Evolutionary conservation across 78 protist species (phyloP).

Genomic region (Dictyostelium purpureum): DNA sequence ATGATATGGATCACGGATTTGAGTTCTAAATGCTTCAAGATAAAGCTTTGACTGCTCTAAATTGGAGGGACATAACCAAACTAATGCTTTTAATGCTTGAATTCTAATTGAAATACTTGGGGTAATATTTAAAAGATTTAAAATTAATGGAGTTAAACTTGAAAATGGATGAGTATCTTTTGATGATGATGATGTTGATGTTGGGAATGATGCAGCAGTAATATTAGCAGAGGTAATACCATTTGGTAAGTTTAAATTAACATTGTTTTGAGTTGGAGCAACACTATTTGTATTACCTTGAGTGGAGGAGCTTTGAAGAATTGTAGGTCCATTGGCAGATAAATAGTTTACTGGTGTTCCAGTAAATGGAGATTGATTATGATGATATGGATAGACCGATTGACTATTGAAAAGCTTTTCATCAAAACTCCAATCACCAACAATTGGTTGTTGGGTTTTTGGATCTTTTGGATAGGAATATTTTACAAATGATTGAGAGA

Average conservation of each 20-base stretch:
- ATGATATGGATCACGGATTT: constrained; percentile 48
- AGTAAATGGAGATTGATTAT: background rate
- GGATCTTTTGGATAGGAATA: constrained; percentile 38
- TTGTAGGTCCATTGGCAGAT: no score
- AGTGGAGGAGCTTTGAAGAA: no score
- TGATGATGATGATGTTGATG: background rate
- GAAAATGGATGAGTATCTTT: constrained; percentile 27
- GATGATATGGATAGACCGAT: background rate
- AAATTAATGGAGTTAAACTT: constrained; percentile 19
- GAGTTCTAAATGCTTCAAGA: constrained; percentile 22
- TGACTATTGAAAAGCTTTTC: constrained; percentile 11
- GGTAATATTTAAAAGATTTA: constrained; percentile 12
- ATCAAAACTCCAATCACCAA: constrained; percentile 43
- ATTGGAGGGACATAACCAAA: constrained; percentile 60
- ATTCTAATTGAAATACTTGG: constrained; percentile 58
- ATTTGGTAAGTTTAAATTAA: no score
- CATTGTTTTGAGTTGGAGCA: no score
- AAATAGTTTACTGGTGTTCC: background rate
- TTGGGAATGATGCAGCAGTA: background rate
- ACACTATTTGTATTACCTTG: no score
- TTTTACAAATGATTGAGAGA: constrained; percentile 50
- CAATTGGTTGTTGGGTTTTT: background rate
- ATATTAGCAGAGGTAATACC: no score
- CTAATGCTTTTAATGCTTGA: constrained; percentile 47
- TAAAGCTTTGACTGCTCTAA: background rate